These are phyloP conservation scores for Xylaria sp. DNA, from an alignment of 2,329 filamentous ascomycete species.

Conservation along the genomic window DNA sequence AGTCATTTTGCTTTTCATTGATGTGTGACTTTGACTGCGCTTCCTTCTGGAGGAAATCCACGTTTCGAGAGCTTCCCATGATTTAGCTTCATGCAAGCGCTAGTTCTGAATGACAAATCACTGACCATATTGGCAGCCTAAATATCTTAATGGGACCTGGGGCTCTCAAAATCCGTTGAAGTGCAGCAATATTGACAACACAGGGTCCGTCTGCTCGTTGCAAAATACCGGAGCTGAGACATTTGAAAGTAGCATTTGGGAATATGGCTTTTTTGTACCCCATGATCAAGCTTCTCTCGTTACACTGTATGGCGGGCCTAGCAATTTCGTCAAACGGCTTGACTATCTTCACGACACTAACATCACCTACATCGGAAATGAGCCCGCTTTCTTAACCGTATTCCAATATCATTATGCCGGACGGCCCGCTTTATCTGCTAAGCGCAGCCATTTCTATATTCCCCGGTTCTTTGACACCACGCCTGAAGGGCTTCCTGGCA, in stretches of 20 bases:
- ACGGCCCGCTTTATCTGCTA: conserved; percentile 66
- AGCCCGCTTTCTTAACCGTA: conserved; percentile 57
- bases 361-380: conserved; percentile 74
- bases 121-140: conserved; percentile 54
- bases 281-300: conserved; percentile 67
- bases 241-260: conserved; percentile 77
- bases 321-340: conserved; percentile 67
- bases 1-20: background rate
- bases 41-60: background rate
- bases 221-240: conserved; percentile 73
- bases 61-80: background rate
- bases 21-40: background rate
- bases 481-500: conserved; percentile 71
- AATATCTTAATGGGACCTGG: conserved; percentile 75
- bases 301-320: conserved; percentile 68
- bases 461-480: conserved; percentile 71
- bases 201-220: conserved; percentile 65
- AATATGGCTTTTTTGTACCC: conserved; percentile 75
- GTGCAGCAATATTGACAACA: conserved; percentile 64
- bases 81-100: background rate
- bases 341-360: conserved; percentile 72
- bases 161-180: conserved; percentile 74
- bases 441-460: conserved; percentile 72
- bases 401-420: conserved; percentile 78
- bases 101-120: background rate